Evolutionary conservation across 106 monocot genomes (phyloP), one percentile per base, ranked within the genome.

Genomic region (Platanthera zijinensis): DNA sequence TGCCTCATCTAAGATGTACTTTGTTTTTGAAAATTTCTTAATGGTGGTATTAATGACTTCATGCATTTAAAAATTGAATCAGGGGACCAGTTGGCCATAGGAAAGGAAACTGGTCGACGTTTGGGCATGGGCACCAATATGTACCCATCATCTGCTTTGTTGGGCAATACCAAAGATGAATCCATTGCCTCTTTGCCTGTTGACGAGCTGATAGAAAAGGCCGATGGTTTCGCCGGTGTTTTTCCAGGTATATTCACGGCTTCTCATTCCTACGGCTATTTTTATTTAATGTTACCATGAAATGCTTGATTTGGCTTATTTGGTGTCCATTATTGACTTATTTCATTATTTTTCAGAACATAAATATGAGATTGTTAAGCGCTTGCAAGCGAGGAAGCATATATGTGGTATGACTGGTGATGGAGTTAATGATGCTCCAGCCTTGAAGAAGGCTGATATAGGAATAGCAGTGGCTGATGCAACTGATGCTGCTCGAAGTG

Each of bases 321-420:
- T 12, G 5, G 25, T n/a, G 15, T 30, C 8, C 50, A 10, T 21
- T 73, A 7, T 19, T 74, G 2, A 63, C 22, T 52, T 19, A n/a
- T 67, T 32, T 51, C 47, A 46, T 73, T 10, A 63, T 11, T 32
- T 78, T 49, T 46, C 83, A 94, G 94, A 94, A 74, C 94, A 94
- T 79, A 95, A 95, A 79, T 95, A 95, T 78, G 94, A 91, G 84
- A 95, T 91, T 73, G 94, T 94, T 46, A 94, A 94, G 74, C 86
- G 94, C 4, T 75, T 95, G 71, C 94, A 95, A 90, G 94, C 91
- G 50, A 85, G 89, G 69, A 95, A 91, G 48, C 94, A 95, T 76
- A 95, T 95, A 56, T 95, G 94, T 83, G 91, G 91, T 59, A 96
- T 96, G 96, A 92, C 96, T 72, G 96, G 96, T 32, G 96, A 96